Conservation (phyloP, 78 protist species). For the Protostelium mycophagum region DNA sequence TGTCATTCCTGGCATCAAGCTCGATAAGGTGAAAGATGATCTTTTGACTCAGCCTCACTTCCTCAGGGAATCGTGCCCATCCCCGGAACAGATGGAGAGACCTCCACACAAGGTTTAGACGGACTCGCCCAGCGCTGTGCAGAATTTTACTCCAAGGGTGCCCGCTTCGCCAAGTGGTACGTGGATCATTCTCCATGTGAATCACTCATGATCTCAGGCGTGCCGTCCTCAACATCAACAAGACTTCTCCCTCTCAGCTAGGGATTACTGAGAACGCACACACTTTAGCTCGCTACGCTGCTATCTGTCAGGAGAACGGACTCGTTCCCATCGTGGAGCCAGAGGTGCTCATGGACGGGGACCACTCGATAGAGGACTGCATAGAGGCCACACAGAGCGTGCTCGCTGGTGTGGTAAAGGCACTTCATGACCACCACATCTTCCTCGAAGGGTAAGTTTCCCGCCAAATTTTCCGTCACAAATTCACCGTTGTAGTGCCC, state of each 20-base stretch:
- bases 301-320: constrained; percentile 89
- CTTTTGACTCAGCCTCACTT: neutral
- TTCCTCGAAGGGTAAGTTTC: constrained; percentile 70
- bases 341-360: constrained; percentile 84
- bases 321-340: constrained; percentile 96
- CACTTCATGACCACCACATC: constrained; percentile 59
- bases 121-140: constrained; percentile 74
- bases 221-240: constrained; percentile 77
- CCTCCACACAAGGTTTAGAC: constrained; percentile 88
- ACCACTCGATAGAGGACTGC: constrained; percentile 54
- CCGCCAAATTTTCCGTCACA: too few relatives aligned
- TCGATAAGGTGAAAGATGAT: constrained; percentile 80
- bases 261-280: constrained; percentile 80
- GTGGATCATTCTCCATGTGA: neutral
- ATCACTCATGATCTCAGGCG: neutral
- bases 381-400: constrained; percentile 52
- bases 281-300: constrained; percentile 88
- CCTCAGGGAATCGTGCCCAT: constrained; percentile 17
- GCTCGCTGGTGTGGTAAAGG: constrained; percentile 60
- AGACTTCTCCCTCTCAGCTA: constrained; percentile 65
- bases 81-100: constrained; percentile 74
- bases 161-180: constrained; percentile 93
- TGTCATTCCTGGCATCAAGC: constrained; percentile 88
- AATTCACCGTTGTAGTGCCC: too few relatives aligned
- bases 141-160: constrained; percentile 87